Conservation (phyloP, 139 green algal species). For the Chlorella ohadii region DNA sequence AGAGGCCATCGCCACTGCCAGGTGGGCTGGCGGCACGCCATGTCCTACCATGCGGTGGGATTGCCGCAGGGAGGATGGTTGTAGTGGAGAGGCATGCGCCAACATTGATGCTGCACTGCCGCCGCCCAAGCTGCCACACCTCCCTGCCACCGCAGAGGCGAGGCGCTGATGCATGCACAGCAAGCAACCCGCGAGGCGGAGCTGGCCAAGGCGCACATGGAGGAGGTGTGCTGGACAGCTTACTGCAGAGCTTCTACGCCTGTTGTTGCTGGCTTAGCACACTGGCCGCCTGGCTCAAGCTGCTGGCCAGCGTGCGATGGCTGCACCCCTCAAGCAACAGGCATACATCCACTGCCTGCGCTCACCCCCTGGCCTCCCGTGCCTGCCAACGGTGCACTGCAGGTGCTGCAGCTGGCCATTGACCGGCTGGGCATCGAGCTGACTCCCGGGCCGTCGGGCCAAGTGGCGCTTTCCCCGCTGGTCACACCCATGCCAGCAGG, state of each 20-base stretch:
- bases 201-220: constrained; percentile 26
- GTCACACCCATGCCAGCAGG: neutral
- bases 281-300: too few relatives aligned
- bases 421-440: constrained; percentile 33
- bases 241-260: too few relatives aligned
- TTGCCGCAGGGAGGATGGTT: too few relatives aligned
- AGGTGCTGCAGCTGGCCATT: constrained; percentile 26
- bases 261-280: too few relatives aligned
- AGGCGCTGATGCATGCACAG: constrained; percentile 43
- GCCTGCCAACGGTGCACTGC: constrained; percentile 25
- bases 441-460: neutral
- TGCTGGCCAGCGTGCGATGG: too few relatives aligned
- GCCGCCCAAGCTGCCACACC: neutral
- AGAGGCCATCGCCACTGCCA: constrained; percentile 41
- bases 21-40: neutral
- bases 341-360: too few relatives aligned
- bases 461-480: too few relatives aligned
- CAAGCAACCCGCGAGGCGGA: constrained; percentile 35
- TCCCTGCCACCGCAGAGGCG: constrained; percentile 12
- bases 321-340: too few relatives aligned
- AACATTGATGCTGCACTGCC: too few relatives aligned
- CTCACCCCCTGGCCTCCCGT: too few relatives aligned
- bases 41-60: neutral
- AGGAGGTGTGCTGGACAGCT: too few relatives aligned
- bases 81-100: too few relatives aligned